Conservation (phyloP, 2,329 filamentous ascomycete genomes). For the Fusarium nisikadoi region DNA sequence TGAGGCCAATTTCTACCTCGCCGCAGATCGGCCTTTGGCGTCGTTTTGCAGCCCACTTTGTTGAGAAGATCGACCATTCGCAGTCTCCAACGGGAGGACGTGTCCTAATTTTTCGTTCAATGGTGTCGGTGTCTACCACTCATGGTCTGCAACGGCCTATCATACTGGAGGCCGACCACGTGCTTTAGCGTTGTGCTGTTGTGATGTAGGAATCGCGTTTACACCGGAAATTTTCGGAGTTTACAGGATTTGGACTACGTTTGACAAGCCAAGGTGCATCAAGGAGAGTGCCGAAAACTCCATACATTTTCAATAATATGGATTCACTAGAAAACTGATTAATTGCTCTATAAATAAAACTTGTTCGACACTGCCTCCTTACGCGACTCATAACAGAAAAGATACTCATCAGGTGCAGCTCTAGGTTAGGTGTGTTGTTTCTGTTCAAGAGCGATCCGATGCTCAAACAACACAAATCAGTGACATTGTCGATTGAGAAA, state of each 20-base stretch:
- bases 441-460: neutral
- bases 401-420: neutral
- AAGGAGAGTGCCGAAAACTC: neutral
- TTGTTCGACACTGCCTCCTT: neutral
- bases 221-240: constrained; percentile 28
- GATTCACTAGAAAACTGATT: neutral
- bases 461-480: neutral
- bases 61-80: constrained; percentile 19
- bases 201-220: neutral
- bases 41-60: constrained; percentile 17
- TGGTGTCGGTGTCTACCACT: neutral
- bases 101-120: neutral
- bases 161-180: constrained; percentile 17
- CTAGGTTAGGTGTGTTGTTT: neutral
- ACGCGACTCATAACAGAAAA: neutral
- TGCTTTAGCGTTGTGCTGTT: constrained; percentile 14
- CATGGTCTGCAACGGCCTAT: constrained; percentile 19
- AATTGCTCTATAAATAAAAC: no score
- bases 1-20: constrained; percentile 27
- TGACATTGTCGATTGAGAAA: neutral
- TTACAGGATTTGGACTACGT: neutral
- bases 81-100: constrained; percentile 14
- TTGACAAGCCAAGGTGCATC: neutral
- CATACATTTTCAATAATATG: neutral
- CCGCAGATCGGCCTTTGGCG: constrained; percentile 36